Conservation (phyloP, 176 grass and related monocot genomes). For the Alopecurus myosuroides region DNA sequence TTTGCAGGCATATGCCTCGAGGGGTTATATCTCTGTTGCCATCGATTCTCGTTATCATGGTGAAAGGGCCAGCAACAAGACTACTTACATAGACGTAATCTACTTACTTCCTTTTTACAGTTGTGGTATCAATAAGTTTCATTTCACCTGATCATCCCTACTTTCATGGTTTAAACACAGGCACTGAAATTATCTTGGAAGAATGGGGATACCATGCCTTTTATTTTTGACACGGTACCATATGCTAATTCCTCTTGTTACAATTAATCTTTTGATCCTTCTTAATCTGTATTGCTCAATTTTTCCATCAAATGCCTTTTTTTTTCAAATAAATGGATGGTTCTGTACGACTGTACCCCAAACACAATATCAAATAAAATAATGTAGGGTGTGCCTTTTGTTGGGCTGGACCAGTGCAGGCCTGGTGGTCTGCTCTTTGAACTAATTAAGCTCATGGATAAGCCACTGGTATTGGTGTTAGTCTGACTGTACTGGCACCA, state of each 20-base stretch:
- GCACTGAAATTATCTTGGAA: conserved; percentile 76
- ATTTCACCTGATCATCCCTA: background rate
- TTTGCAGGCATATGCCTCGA: conserved; percentile 84
- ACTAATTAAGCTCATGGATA: background rate
- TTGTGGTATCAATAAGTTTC: background rate
- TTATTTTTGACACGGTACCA: conserved; percentile 93
- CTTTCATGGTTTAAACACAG: conserved; percentile 34
- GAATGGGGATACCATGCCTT: conserved; percentile 83
- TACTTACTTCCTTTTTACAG: conserved; percentile 18
- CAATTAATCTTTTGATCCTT: background rate
- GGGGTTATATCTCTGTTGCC: conserved; percentile 78
- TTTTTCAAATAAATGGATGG: background rate
- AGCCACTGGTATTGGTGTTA: background rate
- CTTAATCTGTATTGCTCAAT: background rate
- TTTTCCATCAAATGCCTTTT: background rate
- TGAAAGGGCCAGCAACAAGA: conserved; percentile 67
- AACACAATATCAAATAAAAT: background rate
- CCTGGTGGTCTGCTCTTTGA: background rate
- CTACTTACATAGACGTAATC: conserved; percentile 74
- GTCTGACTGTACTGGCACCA: background rate
- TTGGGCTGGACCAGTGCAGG: background rate
- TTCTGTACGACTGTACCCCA: background rate
- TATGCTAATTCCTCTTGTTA: conserved; percentile 13
- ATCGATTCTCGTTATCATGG: conserved; percentile 92
- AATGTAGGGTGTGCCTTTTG: background rate